Evolutionary conservation across 148 eudicot species (phyloP).

Genomic region (Drosera capensis): DNA sequence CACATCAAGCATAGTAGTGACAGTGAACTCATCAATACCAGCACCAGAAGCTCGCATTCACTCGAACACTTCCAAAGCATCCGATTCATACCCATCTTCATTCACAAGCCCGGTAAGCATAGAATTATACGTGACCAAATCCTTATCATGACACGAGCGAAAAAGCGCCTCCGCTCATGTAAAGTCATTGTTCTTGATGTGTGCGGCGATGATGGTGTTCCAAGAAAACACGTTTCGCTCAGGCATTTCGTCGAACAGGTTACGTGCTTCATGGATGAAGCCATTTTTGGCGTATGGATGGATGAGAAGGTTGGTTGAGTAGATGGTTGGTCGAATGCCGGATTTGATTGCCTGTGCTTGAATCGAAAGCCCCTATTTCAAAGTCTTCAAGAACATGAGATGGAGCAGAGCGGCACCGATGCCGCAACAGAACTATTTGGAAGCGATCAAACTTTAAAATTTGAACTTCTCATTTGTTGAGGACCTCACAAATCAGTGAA

Average conservation of each 20-base stretch:
- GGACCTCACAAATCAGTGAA: too few species aligned
- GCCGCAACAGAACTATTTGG: too few species aligned
- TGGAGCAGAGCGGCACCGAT: too few species aligned
- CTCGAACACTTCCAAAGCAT: conserved; percentile 36
- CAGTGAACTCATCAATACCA: conserved; percentile 53
- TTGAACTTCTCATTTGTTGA: too few species aligned
- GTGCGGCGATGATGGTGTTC: conserved; percentile 70
- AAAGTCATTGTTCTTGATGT: conserved; percentile 30
- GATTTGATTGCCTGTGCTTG: conserved; percentile 34
- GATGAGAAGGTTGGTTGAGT: conserved; percentile 42
- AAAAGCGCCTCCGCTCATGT: conserved; percentile 34
- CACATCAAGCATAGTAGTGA: conserved; percentile 60
- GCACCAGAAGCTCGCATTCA: conserved; percentile 27
- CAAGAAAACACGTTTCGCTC: conserved; percentile 64
- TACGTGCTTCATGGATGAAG: conserved; percentile 24
- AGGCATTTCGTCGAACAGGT: conserved; percentile 82
- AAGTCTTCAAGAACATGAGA: conserved; percentile 19
- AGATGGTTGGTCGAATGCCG: conserved; percentile 16
- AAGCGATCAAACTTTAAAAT: too few species aligned
- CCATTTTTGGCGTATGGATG: conserved; percentile 32
- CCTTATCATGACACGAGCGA: conserved; percentile 31
- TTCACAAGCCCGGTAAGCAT: conserved; percentile 59
- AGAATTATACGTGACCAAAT: conserved; percentile 68
- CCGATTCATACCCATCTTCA: conserved; percentile 27
- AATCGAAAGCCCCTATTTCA: conserved; percentile 27